Percentiles rank a stretch among this genome's conserved stretches.
Conservation (phyloP, 1,284 basidiomycete species). For the Fomitopsis schrenkii region DNA sequence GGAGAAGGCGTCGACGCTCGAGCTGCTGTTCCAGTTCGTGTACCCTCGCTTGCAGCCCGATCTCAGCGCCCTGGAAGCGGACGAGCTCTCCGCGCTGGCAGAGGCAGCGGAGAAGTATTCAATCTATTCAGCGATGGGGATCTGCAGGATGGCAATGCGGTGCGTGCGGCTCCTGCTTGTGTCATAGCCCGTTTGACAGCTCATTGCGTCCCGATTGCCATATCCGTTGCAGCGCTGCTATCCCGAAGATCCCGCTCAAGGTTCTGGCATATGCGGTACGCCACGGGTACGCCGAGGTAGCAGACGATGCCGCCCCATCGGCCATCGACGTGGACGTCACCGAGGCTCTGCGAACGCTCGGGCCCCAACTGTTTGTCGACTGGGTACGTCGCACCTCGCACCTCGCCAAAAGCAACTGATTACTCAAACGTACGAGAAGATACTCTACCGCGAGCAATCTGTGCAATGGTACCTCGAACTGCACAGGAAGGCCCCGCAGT, state of each 20-base stretch:
- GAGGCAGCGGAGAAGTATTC: slow-evolving; percentile 12
- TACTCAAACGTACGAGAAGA: too few relatives aligned
- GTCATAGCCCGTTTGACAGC: too few relatives aligned
- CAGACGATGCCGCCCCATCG: not conserved
- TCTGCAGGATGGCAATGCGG: slow-evolving; percentile 9
- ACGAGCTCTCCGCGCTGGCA: slow-evolving; percentile 3
- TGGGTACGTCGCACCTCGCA: too few relatives aligned
- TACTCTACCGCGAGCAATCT: too few relatives aligned
- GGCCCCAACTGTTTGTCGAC: too few relatives aligned
- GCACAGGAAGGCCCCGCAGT: too few relatives aligned
- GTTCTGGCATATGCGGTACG: slow-evolving; percentile 1
- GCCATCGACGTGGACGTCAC: not conserved
- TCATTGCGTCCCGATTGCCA: too few relatives aligned
- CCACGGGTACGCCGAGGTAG: not conserved
- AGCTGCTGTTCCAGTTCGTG: slow-evolving; percentile 11
- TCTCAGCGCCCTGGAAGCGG: not conserved
- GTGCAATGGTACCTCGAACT: too few relatives aligned
- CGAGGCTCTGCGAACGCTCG: not conserved
- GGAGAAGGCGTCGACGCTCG: slow-evolving; percentile 18
- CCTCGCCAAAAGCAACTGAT: too few relatives aligned
- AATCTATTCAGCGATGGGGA: slow-evolving; percentile 6
- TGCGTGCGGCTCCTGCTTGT: not conserved
- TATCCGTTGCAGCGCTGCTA: not conserved
- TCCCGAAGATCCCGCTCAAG: not conserved
- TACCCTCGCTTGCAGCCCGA: slow-evolving; percentile 3